phyloP scores from a whole-genome alignment of 768 basidiomycete genomes.

The Epithele typhae region DNA sequence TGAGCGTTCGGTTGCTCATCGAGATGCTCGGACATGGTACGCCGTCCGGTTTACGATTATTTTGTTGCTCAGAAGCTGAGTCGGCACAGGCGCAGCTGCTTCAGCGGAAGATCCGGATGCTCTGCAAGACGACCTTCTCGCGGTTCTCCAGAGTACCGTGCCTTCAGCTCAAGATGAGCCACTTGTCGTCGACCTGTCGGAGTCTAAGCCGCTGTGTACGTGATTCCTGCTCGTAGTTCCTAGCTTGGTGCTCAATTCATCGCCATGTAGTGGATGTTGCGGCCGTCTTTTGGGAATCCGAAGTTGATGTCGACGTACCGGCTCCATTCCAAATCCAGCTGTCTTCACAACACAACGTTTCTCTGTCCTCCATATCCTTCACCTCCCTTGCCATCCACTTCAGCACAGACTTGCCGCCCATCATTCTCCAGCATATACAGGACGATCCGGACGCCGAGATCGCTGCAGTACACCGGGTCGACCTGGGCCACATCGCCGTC shows the following conservation, averaged over 20 bases:
- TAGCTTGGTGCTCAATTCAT: constrained; percentile 2
- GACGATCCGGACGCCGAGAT: constrained; percentile 4
- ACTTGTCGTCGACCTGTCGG: constrained; percentile 58
- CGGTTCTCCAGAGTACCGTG: constrained; percentile 66
- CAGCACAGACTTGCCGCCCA: constrained; percentile 41
- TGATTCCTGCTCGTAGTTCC: constrained; percentile 7
- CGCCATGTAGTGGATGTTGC: constrained; percentile 59
- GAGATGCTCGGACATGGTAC: constrained; percentile 86
- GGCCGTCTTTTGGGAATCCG: constrained; percentile 67
- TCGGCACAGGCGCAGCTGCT: constrained; percentile 24
- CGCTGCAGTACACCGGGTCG: constrained; percentile 36
- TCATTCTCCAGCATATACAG: constrained; percentile 45
- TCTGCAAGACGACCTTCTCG: constrained; percentile 68
- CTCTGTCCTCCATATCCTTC: constrained; percentile 59
- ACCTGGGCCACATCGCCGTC: constrained; percentile 36
- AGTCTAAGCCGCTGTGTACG: constrained; percentile 63
- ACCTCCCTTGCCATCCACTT: constrained; percentile 57
- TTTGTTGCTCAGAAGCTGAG: constrained; percentile 22
- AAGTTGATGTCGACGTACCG: constrained; percentile 54
- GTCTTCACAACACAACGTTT: constrained; percentile 42
- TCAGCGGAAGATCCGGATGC: constrained; percentile 43
- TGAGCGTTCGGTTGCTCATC: constrained; percentile 69
- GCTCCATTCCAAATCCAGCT: constrained; percentile 76
- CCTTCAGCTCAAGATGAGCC: constrained; percentile 54
- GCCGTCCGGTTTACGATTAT: constrained; percentile 20